A percentile compares a stretch with the other conserved stretches of the same genome.
Evolutionary conservation across 192 early-diverging fungal genomes (phyloP).

Genomic region (Coemansia sp.): DNA sequence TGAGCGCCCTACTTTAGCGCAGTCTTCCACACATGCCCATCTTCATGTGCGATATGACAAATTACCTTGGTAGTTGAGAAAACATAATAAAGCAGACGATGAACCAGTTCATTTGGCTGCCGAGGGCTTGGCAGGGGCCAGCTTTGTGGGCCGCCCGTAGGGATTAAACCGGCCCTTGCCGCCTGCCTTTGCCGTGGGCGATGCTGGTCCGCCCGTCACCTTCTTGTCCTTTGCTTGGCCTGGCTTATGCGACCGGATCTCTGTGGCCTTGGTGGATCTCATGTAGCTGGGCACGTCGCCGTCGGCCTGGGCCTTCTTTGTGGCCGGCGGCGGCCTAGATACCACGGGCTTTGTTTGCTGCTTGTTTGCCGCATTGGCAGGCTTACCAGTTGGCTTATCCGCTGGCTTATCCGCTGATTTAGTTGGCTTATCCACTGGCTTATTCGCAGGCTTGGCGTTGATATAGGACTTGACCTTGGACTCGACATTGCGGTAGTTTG

Average conservation of each 20-base stretch:
- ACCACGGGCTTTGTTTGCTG: too few species aligned
- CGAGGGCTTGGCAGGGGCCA: conserved; percentile 5
- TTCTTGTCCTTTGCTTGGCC: background rate
- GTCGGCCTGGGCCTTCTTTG: background rate
- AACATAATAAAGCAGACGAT: background rate
- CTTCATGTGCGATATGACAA: background rate
- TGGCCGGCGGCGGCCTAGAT: background rate
- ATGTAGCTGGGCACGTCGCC: conserved; percentile 31
- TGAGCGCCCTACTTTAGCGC: conserved; percentile 1
- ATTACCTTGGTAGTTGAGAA: background rate
- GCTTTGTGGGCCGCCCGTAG: conserved; percentile 16
- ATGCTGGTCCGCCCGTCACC: background rate
- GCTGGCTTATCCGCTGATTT: conserved; percentile 6
- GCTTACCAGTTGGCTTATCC: background rate
- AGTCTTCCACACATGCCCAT: too few species aligned
- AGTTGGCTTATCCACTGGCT: conserved; percentile 16
- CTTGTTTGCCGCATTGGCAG: background rate
- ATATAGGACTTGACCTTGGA: conserved; percentile 46
- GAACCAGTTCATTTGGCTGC: conserved; percentile 6
- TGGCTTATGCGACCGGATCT: conserved; percentile 21
- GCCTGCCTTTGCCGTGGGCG: background rate
- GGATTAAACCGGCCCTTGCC: conserved; percentile 24
- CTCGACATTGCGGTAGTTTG: conserved; percentile 25
- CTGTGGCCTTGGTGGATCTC: conserved; percentile 29
- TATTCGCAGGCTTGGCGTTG: conserved; percentile 16